Conservation (phyloP, 1,284 basidiomycete species). For the Malassezia restricta region DNA sequence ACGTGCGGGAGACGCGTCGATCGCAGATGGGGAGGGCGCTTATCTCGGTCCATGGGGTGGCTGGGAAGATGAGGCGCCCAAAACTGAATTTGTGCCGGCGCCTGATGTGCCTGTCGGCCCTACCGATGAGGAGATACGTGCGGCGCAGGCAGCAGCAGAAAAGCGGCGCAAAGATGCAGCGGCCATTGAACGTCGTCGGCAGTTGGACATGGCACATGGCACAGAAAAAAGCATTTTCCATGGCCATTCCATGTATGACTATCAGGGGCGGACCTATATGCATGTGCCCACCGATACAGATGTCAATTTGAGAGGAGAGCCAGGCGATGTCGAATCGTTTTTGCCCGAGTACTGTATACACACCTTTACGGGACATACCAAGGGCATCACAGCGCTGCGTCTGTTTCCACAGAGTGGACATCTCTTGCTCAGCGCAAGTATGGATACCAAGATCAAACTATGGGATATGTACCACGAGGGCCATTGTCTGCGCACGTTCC, state of each 20-base stretch:
- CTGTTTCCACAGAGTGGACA: constrained; percentile 87
- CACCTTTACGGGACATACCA: constrained; percentile 95
- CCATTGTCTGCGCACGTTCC: constrained; percentile 89
- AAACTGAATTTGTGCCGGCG: constrained; percentile 41
- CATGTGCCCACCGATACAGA: constrained; percentile 60
- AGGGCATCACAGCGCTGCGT: constrained; percentile 83
- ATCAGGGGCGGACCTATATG: constrained; percentile 98
- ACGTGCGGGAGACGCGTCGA: constrained; percentile 64
- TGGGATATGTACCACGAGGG: constrained; percentile 98
- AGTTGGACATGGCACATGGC: constrained; percentile 65
- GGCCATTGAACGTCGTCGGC: constrained; percentile 56
- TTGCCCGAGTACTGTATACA: constrained; percentile 90
- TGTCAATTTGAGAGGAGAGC: constrained; percentile 62
- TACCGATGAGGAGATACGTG: constrained; percentile 55
- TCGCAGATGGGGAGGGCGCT: constrained; percentile 52
- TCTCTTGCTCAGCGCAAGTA: constrained; percentile 78
- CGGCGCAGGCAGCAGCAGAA: constrained; percentile 57
- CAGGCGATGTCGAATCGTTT: constrained; percentile 77
- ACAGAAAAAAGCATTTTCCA: constrained; percentile 92
- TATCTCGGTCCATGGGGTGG: constrained; percentile 92
- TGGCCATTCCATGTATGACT: constrained; percentile 89
- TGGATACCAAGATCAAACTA: constrained; percentile 99
- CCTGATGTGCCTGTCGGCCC: constrained; percentile 41
- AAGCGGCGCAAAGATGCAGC: constrained; percentile 52
- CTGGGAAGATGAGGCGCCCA: constrained; percentile 68